A percentile compares a stretch with the other conserved stretches of the same genome.
phyloP scores from a whole-genome alignment of 2,329 filamentous ascomycete genomes.

The Helicocarpus griseus region DNA sequence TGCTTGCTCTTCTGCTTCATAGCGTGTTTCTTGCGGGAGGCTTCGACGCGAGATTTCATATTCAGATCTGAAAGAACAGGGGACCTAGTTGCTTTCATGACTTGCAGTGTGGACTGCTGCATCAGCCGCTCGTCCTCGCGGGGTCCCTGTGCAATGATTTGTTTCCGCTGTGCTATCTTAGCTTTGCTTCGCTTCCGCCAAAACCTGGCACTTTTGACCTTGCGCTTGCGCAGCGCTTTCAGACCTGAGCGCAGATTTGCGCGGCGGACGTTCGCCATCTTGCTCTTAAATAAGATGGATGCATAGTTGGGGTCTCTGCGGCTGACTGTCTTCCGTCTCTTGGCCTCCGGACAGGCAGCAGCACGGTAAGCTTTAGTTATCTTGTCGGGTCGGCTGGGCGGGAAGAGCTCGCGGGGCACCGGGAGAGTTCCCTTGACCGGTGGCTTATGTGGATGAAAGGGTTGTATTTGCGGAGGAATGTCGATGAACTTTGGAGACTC shows the following conservation, averaged over 20 bases:
- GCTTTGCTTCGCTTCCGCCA: conserved; percentile 34
- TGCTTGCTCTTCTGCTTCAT: conserved; percentile 43
- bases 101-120: conserved; percentile 51
- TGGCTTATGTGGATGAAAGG: conserved; percentile 42
- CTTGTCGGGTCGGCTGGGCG: conserved; percentile 51
- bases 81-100: conserved; percentile 41
- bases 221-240: conserved; percentile 57
- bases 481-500: conserved; percentile 84
- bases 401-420: conserved; percentile 72
- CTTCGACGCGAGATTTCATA: conserved; percentile 47
- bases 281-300: conserved; percentile 56
- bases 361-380: conserved; percentile 51
- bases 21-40: conserved; percentile 29
- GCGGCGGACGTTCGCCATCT: conserved; percentile 63
- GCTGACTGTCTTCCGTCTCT: conserved; percentile 18
- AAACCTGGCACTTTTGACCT: conserved; percentile 35
- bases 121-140: conserved; percentile 70
- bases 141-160: conserved; percentile 53
- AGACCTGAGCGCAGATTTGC: conserved; percentile 64
- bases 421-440: conserved; percentile 69
- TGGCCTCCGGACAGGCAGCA: conserved; percentile 43
- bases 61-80: conserved; percentile 52
- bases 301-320: conserved; percentile 36
- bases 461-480: conserved; percentile 67
- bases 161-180: conserved; percentile 43